These are phyloP conservation scores for Lolium perenne DNA, from an alignment of 176 grass and related monocot genomes.

Conservation along the genomic window DNA sequence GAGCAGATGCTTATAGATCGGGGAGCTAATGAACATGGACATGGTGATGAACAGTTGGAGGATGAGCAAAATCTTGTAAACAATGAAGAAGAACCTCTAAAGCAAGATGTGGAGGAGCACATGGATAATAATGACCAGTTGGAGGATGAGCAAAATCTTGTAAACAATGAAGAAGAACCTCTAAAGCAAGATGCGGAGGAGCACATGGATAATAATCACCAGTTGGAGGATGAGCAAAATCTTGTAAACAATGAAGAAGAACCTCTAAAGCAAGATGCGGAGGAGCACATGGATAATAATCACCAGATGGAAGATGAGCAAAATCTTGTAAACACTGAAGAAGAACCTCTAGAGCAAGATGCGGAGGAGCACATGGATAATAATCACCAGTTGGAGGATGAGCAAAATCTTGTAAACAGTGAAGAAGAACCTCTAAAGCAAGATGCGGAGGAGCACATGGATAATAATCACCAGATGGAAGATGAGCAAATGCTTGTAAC, in stretches of 20 bases:
- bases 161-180: background rate
- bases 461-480: background rate
- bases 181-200: slow-evolving; percentile 15
- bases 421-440: background rate
- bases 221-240: slow-evolving; percentile 16
- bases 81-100: too few species aligned
- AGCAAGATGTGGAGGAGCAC: too few species aligned
- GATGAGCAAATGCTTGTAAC: slow-evolving; percentile 9
- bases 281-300: background rate
- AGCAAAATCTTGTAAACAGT: slow-evolving; percentile 24
- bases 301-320: slow-evolving; percentile 1
- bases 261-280: background rate
- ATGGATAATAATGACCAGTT: too few species aligned
- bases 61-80: too few species aligned
- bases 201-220: background rate
- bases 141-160: slow-evolving; percentile 6
- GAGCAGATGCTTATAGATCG: slow-evolving; percentile 27
- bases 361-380: background rate
- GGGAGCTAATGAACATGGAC: background rate
- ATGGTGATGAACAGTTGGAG: slow-evolving; percentile 16
- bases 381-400: background rate
- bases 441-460: slow-evolving; percentile 2
- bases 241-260: slow-evolving; percentile 6
- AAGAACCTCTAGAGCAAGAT: slow-evolving; percentile 5
- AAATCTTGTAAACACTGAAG: slow-evolving; percentile 8